phyloP scores from a whole-genome alignment of 768 basidiomycete genomes.

The Collybiopsis luxurians region DNA sequence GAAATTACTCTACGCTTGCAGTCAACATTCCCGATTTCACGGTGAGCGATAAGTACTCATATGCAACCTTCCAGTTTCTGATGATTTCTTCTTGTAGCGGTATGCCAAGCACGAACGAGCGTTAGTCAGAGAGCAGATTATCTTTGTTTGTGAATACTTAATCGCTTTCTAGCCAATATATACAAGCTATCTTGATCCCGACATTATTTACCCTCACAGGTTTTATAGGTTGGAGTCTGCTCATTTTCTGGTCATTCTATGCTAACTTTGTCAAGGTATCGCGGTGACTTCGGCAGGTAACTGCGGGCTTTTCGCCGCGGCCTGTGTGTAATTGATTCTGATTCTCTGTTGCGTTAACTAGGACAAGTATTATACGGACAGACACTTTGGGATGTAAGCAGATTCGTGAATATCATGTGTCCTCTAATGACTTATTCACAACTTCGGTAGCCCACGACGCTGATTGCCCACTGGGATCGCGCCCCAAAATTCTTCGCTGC shows the following conservation, averaged over 20 bases:
- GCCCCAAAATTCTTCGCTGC: slow-evolving; percentile 83
- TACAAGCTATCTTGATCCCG: slow-evolving; percentile 76
- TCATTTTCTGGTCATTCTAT: neutral
- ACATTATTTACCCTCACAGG: slow-evolving; percentile 72
- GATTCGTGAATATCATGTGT: neutral
- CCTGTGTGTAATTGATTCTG: no score
- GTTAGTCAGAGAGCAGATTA: slow-evolving; percentile 32
- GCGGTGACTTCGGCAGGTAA: slow-evolving; percentile 73
- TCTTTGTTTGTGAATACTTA: slow-evolving; percentile 1
- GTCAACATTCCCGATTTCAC: slow-evolving; percentile 90
- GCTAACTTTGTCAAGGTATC: slow-evolving; percentile 43
- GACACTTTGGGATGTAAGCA: slow-evolving; percentile 53
- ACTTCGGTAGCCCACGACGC: slow-evolving; percentile 43
- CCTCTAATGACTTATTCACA: neutral
- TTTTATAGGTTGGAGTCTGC: slow-evolving; percentile 38
- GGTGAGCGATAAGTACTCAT: neutral
- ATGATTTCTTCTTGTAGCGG: slow-evolving; percentile 26
- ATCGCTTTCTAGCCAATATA: slow-evolving; percentile 52
- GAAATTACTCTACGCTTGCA: slow-evolving; percentile 67
- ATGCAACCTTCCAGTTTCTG: neutral
- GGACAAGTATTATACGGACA: slow-evolving; percentile 61
- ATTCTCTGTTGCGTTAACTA: neutral
- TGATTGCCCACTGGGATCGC: slow-evolving; percentile 81
- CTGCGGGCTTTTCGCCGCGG: no score
- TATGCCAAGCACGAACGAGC: slow-evolving; percentile 69